These are phyloP conservation scores for Stephanodiscus triporus DNA, from an alignment of 108 stramenopile species.

Conservation along the genomic window DNA sequence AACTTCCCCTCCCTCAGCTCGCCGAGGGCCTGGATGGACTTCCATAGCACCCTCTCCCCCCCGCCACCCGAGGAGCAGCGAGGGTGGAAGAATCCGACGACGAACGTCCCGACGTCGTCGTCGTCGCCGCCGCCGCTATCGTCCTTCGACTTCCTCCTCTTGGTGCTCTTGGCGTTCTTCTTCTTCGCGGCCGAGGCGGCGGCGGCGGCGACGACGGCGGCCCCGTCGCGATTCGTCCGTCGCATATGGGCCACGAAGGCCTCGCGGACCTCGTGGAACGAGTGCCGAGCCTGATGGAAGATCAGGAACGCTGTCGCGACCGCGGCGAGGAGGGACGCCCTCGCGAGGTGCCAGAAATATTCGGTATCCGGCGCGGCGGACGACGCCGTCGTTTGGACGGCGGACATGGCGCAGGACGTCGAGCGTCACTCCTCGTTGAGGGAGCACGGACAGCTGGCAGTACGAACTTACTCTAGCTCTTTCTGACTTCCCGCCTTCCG, in stretches of 20 bases:
- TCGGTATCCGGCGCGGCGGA: not conserved
- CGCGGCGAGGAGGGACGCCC: not conserved
- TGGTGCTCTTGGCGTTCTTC: not conserved
- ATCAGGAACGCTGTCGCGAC: not conserved
- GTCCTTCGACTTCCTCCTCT: not conserved
- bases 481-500: too few relatives aligned
- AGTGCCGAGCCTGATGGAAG: not conserved
- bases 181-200: not conserved
- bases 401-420: too few relatives aligned
- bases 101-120: slow-evolving; percentile 21
- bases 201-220: not conserved
- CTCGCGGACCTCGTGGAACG: not conserved
- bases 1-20: slow-evolving; percentile 40
- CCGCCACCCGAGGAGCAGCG: slow-evolving; percentile 91
- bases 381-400: not conserved
- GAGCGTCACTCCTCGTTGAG: too few relatives aligned
- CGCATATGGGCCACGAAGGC: not conserved
- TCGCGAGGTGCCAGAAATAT: not conserved
- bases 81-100: slow-evolving; percentile 88
- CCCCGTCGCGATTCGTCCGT: not conserved
- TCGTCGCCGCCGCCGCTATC: not conserved
- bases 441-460: too few relatives aligned
- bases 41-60: slow-evolving; percentile 98
- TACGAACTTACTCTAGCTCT: too few relatives aligned
- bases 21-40: slow-evolving; percentile 82